Percentiles rank a stretch among this genome's conserved stretches.
phyloP scores from a whole-genome alignment of 768 basidiomycete genomes.

The Mycena latifolia region DNA sequence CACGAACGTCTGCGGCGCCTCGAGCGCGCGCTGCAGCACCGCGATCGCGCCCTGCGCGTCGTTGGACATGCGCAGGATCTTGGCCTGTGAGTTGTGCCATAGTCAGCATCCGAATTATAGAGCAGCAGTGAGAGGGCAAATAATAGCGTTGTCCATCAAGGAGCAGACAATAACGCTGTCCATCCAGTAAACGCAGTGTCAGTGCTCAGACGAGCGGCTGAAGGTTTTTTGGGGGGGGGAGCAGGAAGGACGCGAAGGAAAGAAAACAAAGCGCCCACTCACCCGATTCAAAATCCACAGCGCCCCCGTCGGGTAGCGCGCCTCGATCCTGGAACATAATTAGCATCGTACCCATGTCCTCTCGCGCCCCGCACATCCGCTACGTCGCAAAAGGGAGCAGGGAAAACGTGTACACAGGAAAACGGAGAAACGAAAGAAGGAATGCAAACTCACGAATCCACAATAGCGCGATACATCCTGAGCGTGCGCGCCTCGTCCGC shows the following conservation, averaged over 20 bases:
- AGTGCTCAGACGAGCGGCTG: too few species aligned
- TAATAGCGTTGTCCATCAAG: too few species aligned
- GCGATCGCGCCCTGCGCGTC: slow-evolving; percentile 75
- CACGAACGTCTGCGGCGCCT: slow-evolving; percentile 64
- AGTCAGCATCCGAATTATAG: not conserved
- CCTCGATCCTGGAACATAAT: slow-evolving; percentile 45
- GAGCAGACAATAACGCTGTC: too few species aligned
- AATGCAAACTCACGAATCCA: slow-evolving; percentile 49
- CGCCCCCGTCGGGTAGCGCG: slow-evolving; percentile 63
- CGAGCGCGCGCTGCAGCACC: slow-evolving; percentile 69
- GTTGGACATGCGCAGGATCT: slow-evolving; percentile 73
- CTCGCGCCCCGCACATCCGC: too few species aligned
- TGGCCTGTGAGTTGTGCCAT: slow-evolving; percentile 58
- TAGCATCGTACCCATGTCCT: not conserved
- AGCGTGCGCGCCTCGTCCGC: slow-evolving; percentile 77
- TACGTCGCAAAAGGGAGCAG: too few species aligned
- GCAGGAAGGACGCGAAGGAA: too few species aligned
- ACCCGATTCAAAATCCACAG: slow-evolving; percentile 69
- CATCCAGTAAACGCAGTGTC: too few species aligned
- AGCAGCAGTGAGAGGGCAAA: too few species aligned
- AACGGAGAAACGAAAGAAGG: too few species aligned
- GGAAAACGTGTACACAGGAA: too few species aligned
- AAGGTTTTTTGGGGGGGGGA: too few species aligned
- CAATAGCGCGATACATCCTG: slow-evolving; percentile 71
- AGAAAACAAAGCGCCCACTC: slow-evolving; percentile 3